Evolutionary conservation across 768 basidiomycete genomes (phyloP).

Genomic region (Boletus rufocinnamomeus): DNA sequence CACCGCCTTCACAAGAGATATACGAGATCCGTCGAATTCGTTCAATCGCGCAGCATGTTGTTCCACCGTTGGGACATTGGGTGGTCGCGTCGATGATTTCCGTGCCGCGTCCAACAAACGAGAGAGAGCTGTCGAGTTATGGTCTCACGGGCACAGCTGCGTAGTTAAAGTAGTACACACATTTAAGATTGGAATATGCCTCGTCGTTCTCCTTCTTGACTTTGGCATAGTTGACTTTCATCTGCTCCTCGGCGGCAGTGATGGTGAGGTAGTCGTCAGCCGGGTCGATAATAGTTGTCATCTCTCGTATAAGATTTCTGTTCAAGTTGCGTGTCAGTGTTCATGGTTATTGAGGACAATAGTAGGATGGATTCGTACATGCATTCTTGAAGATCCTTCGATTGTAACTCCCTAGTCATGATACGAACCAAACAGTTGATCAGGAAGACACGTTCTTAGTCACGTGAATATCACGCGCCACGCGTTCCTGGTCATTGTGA

Average conservation of each 20-base stretch:
- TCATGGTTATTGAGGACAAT: neutral
- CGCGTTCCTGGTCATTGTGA: too few species aligned
- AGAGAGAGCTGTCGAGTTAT: slow-evolving; percentile 51
- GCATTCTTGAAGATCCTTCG: slow-evolving; percentile 39
- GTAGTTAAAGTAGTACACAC: slow-evolving; percentile 34
- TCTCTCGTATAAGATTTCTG: slow-evolving; percentile 69
- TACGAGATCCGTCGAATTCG: slow-evolving; percentile 59
- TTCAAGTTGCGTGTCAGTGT: slow-evolving; percentile 7
- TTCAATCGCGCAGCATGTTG: slow-evolving; percentile 62
- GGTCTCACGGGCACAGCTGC: neutral
- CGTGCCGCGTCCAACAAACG: slow-evolving; percentile 69
- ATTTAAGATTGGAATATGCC: slow-evolving; percentile 63
- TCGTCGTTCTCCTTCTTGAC: slow-evolving; percentile 71
- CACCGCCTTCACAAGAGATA: slow-evolving; percentile 73
- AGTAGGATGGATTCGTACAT: slow-evolving; percentile 22
- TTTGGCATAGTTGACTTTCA: slow-evolving; percentile 54
- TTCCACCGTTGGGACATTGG: slow-evolving; percentile 66
- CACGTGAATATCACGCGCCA: slow-evolving; percentile 25
- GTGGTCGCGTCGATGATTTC: slow-evolving; percentile 67
- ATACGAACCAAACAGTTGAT: neutral
- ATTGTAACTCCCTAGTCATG: slow-evolving; percentile 34
- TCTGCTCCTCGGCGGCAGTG: slow-evolving; percentile 69
- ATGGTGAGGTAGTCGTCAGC: slow-evolving; percentile 80
- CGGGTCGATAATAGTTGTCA: slow-evolving; percentile 73
- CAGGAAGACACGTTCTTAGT: neutral